Base-by-base conservation (phyloP, 176 grass and related monocot species). In the Cenchrus purpureus region DNA sequence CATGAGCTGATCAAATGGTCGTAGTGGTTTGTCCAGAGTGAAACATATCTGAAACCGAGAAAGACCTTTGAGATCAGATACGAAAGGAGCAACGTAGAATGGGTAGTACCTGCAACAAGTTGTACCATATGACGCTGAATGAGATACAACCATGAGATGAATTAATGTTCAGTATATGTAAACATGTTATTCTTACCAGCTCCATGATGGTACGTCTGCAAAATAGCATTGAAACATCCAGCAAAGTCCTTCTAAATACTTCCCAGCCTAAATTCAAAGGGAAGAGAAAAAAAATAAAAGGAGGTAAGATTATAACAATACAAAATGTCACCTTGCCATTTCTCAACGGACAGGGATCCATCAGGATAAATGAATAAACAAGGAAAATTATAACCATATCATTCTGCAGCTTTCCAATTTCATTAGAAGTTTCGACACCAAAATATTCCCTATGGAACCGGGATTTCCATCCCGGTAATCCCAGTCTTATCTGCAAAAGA, bases 1-100 rank as follows among this genome's bases (percentile, higher is more conserved):
- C 92, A 94, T 85, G 50, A 94, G 77, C 82, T 89, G 92, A 89
- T 91, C 92, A 51, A 94, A 91, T 76, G 92, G 89, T 56, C 49
- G 89, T 1, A 89, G 65, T 58, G 92, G 92, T 45, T 83, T 83
- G 25, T 83, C 87, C 70, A 85, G 0, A 3, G 43, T 70, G 48
- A 94, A 91, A 6, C 57, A 88, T 79, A 75, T 86, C 45, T 85
- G 68, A 7, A 82, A 77, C 54, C 49, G 63, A 28, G 83, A 79
- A 12, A 94, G 84, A 16, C 74, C 67, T 68, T 83, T 91, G 45
- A 91, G 16, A 91, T 94, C 92, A n/a, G 89, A 94, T 15, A 78
- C 54, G 2, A 91, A 94, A 78, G 89, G 92, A 75, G 81, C 89
- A 65, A 82, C 84, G 65, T 89, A 44, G 53, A 87, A 91, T 17